Percentiles rank a stretch among this genome's conserved stretches.
These are phyloP conservation scores for Lactarius hatsudake DNA, from an alignment of 768 basidiomycete species.

Conservation along the genomic window DNA sequence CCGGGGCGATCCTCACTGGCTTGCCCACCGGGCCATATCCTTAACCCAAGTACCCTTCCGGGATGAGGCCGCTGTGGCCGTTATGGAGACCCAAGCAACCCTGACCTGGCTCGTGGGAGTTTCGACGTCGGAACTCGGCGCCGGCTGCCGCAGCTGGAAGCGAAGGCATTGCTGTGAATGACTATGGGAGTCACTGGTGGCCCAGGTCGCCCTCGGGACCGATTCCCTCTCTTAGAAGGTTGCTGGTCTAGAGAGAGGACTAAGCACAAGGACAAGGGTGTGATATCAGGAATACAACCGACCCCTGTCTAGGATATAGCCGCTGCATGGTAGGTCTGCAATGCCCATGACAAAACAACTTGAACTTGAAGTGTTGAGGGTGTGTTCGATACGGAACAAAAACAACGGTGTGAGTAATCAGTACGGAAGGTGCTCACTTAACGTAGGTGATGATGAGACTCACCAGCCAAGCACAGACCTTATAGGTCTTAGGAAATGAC, in stretches of 20 bases:
- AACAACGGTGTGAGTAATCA: no score
- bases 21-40: no score
- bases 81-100: background rate
- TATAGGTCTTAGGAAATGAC: background rate
- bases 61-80: background rate
- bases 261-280: background rate
- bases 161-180: background rate
- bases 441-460: background rate
- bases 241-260: background rate
- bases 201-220: background rate
- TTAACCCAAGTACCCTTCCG: background rate
- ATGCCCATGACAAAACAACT: background rate
- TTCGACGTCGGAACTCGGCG: background rate
- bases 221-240: background rate
- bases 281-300: background rate
- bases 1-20: no score
- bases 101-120: background rate
- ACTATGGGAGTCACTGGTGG: background rate
- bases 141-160: background rate
- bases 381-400: no score
- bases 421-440: no score
- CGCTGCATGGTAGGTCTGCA: background rate
- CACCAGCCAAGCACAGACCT: background rate
- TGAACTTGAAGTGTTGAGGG: no score
- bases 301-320: background rate